Base-by-base conservation (phyloP, 2,329 filamentous ascomycete species). In the Mycosphaerella sp. region DNA sequence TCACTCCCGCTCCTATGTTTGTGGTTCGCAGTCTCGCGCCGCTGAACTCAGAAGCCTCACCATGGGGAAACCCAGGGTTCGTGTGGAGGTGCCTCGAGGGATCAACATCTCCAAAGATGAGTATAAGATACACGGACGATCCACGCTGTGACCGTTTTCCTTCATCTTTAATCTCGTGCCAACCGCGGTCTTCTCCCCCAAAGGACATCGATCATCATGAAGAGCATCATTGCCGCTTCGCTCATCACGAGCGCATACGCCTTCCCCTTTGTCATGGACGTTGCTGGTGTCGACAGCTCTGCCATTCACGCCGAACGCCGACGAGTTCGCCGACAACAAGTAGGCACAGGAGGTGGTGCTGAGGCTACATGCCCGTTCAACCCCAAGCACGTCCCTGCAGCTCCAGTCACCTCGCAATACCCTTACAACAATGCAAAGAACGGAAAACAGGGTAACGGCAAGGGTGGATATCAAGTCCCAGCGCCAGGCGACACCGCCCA, bases 381-480 rank as follows among this genome's bases (percentile, higher is more conserved):
- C 47, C 36, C 65, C 8, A 63, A 71, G 44, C 71, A 73, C 52
- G 55, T 63, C 9, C 62, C 65, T 37, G 71, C 70, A 2, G 64
- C 61, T 10, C 64, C 66, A 0, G 60, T 68, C 53, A 67, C 35
- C 14, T 6, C 42, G 52, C 44, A 66, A 46, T 71, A 63, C 50
- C 71, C 69, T 16, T 75, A 76, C 59, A 71, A 70, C 44, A 66
- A 66, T 17, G 72, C 73, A 5, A 68, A 67, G 51, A 68, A 73
- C 47, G 73, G 73, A 35, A 18, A 62, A 9, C 66, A 64, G 12
- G 73, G 73, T 4, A 71, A 65, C 6, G 68, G 67, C 2, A 64
- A 61, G 35, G 73, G 74, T 46, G 72, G 73, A 2, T 73, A 70
- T 53, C 64, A 70, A 47, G 73, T 75, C 0, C 73, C 74, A 28